Base-by-base conservation (phyloP, 352 stramenopile genomes). In the Pythium folliculosum region DNA sequence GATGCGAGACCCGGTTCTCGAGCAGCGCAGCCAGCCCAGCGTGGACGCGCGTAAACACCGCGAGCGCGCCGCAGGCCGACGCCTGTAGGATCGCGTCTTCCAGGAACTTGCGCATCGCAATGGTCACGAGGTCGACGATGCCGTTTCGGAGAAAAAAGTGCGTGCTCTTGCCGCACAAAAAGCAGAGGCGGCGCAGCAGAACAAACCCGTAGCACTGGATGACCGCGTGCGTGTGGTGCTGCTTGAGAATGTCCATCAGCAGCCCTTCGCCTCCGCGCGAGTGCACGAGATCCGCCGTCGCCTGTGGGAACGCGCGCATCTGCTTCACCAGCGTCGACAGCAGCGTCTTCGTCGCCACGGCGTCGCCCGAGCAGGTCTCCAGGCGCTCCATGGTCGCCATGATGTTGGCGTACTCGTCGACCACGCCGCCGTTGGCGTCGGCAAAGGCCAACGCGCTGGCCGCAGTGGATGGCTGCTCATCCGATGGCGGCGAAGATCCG, bases 141-240 rank as follows among this genome's bases (percentile, higher is more conserved):
- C 75, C 80, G n/a, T 75, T 67, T 1, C 65, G 69, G 6, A 93
- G 48, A 37, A 95, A 77, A 12, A 68, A 80, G 44, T 88, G 71
- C 37, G 84, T 82, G 63, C 77, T 90, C 49, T 85, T 78, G 16
- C 77, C 65, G 44, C 80, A 91, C 37, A 95, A 68, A 37, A 92
- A 93, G 61, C 86, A 92, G 2, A 93, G 65, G 17, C 86, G 76
- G 0, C 86, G 80, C 25, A 92, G 57, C 12, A 95, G 73, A 16
- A 95, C 84, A 25, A 89, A 92, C 0, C 77, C 79, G 57, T 92
- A 95, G 58, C 84, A 95, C 65, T 92, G 84, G 30, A 95, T 88
- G 16, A 93, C 84, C 0, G 86, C 84, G 63, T 95, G 82, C 1
- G 71, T 49, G 35, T 79, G 69, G 68, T 95, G 84, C 51, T 70